These are phyloP conservation scores for Naegleria fowleri DNA, from an alignment of 208 protist genomes.

Conservation along the genomic window DNA sequence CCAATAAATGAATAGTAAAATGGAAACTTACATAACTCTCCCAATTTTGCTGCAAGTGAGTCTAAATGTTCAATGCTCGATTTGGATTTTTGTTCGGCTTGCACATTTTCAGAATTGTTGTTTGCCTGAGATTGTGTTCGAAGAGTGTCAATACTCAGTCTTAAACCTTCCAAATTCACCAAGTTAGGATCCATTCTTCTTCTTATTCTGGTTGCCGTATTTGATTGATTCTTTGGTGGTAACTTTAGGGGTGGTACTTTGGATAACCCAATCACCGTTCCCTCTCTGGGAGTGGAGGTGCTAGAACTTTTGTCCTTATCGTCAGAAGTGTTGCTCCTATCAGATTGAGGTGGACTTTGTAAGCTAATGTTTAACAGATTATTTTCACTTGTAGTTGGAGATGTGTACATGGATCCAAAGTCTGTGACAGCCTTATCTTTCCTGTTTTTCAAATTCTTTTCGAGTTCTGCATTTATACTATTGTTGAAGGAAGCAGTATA, in stretches of 20 bases:
- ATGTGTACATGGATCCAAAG: not conserved
- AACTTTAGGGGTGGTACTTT: not conserved
- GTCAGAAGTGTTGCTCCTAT: not conserved
- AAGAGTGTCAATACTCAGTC: conserved; percentile 20
- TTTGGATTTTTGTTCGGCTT: not conserved
- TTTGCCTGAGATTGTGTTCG: not conserved
- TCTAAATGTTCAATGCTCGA: not conserved
- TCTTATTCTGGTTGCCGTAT: not conserved
- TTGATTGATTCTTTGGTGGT: not conserved
- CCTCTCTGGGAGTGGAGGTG: not conserved
- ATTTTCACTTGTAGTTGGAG: not conserved
- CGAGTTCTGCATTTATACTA: not conserved
- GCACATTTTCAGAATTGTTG: not conserved
- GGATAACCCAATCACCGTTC: not conserved
- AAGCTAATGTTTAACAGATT: not conserved
- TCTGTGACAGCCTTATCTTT: not conserved
- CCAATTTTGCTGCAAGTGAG: not conserved
- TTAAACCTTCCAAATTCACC: not conserved
- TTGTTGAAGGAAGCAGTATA: not conserved
- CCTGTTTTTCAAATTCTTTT: not conserved
- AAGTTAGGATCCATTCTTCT: not conserved
- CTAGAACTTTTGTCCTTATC: not conserved
- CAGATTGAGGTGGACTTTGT: not conserved
- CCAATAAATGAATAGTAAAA: too few relatives aligned
- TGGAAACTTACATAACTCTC: not conserved